Base-by-base conservation (phyloP, 805 yeast genomes). In the Candida golubevii region DNA sequence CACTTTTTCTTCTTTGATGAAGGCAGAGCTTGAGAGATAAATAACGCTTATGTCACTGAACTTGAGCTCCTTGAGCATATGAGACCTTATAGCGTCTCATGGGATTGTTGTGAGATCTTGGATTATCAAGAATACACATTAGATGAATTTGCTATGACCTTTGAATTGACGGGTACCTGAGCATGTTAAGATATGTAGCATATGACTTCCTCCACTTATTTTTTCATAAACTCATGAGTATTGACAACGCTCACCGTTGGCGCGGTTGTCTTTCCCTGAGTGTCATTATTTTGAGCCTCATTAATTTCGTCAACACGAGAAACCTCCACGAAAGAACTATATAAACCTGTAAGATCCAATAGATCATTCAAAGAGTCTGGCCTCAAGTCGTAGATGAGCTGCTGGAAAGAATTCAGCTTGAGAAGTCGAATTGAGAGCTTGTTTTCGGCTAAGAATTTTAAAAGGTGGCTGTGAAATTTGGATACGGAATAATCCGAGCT, bases 361-460 rank as follows among this genome's bases (percentile, higher is more conserved):
- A 78, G 59, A 47, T 77, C 82, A 1, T 57, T 48, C 3, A 78
- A 60, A 1, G 78, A 69, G 29, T 71, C 77, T 0, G 79, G 74
- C 41, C 76, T 64, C 47, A 78, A 62, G 35, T 78, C 78, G 51
- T 69, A 72, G 12, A 78, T 62, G 35, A 78, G 55, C 49, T 78
- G 81, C 55, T 74, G 75, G 53, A 78, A 78, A 8, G 78, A 66
- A 18, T 65, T 72, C 40, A 78, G 71, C 57, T 72, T 74, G n/a
- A 77, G 72, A 8, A 71, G 69, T 18, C 62, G 63, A 28, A 77
- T 66, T 0, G 78, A 69, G 9, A 78, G 59, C 53, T 75, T 76
- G 57, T 78, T 75, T n/a, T 77, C 82, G 12, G 72, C 66, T 33
- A 78, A 56, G 45, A 78, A 78, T 49, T 65, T 69, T 66, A 77